Conservation (phyloP, 2,329 filamentous ascomycete genomes). For the Verticillium dahliae region DNA sequence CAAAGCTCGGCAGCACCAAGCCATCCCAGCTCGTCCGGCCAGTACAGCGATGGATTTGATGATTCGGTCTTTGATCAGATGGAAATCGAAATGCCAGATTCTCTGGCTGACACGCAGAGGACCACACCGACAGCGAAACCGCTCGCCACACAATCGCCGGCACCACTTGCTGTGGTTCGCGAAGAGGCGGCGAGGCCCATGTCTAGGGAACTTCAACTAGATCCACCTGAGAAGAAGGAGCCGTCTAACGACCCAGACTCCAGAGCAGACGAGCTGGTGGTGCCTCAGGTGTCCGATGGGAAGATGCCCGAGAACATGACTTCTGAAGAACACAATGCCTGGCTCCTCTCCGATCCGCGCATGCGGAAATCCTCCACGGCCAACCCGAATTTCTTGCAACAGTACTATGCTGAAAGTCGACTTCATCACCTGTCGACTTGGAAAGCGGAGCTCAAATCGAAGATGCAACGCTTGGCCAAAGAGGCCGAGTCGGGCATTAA, state of each 20-base stretch:
- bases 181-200: background rate
- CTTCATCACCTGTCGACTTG: conserved; percentile 92
- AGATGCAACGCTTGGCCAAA: conserved; percentile 72
- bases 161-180: background rate
- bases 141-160: background rate
- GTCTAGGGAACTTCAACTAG: background rate
- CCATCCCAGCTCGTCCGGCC: background rate
- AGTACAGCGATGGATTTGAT: background rate
- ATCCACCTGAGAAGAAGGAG: background rate
- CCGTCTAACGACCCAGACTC: background rate
- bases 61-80: background rate
- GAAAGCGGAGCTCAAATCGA: conserved; percentile 91
- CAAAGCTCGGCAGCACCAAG: background rate
- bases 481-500: conserved; percentile 51
- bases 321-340: conserved; percentile 87
- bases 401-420: conserved; percentile 92
- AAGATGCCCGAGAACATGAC: conserved; percentile 59
- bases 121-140: background rate
- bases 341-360: conserved; percentile 75
- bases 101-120: background rate
- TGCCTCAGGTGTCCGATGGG: background rate
- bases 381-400: conserved; percentile 87
- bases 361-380: conserved; percentile 85
- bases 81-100: background rate
- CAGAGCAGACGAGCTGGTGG: background rate